These are phyloP conservation scores for Mesostigma viride DNA, from an alignment of 139 green algal species.

Conservation along the genomic window DNA sequence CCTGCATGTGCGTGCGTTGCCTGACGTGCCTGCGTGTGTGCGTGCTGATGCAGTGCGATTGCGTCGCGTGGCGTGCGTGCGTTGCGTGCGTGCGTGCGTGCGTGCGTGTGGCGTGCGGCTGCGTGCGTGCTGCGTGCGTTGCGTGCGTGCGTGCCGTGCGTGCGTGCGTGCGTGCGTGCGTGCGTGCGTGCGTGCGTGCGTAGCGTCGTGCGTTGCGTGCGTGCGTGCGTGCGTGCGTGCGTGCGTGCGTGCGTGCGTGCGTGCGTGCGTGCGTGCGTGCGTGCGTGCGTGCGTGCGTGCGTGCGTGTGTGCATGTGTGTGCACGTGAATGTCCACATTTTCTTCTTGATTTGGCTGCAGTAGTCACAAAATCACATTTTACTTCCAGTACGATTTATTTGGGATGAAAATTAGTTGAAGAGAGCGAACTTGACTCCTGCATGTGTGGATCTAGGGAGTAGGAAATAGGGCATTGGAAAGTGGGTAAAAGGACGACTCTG, in stretches of 20 bases:
- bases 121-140: no score
- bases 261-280: constrained; percentile 1
- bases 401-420: no score
- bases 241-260: constrained; percentile 1
- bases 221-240: constrained; percentile 1
- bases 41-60: neutral
- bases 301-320: constrained; percentile 8
- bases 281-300: constrained; percentile 11
- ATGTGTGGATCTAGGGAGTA: no score
- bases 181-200: neutral
- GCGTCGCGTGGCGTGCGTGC: neutral
- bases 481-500: no score
- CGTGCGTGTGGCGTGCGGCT: no score
- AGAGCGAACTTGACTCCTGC: no score
- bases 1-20: neutral
- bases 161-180: constrained; percentile 8
- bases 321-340: neutral
- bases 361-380: no score
- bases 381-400: no score
- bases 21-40: neutral
- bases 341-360: neutral
- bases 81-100: neutral
- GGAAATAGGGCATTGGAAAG: no score
- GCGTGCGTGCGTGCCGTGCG: no score
- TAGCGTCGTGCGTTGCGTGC: neutral